Percentiles rank a stretch among this genome's conserved stretches.
Evolutionary conservation across 2,329 filamentous ascomycete species (phyloP).

Genomic region (Fusarium coicis): DNA sequence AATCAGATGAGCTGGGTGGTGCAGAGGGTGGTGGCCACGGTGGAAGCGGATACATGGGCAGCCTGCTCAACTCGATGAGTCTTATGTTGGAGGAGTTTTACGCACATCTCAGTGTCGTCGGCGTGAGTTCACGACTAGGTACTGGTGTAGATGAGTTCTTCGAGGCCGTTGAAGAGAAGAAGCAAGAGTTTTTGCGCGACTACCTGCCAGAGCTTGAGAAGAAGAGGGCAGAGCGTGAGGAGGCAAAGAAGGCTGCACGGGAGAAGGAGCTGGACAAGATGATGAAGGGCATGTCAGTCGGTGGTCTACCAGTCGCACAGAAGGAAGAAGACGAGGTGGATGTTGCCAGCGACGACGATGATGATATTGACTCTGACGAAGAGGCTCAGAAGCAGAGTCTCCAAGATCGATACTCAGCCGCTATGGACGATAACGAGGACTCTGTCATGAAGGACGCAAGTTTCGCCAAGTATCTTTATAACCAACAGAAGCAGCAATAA

Average conservation of each 20-base stretch:
- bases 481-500: constrained; percentile 50
- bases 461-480: constrained; percentile 69
- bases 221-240: constrained; percentile 78
- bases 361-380: constrained; percentile 67
- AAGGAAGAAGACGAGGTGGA: constrained; percentile 60
- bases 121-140: constrained; percentile 92
- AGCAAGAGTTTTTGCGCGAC: constrained; percentile 86
- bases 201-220: constrained; percentile 93
- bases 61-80: constrained; percentile 96
- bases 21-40: constrained; percentile 74
- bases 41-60: constrained; percentile 96
- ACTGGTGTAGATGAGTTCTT: constrained; percentile 95
- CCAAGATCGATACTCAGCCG: constrained; percentile 79
- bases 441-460: constrained; percentile 66
- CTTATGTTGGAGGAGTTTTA: constrained; percentile 98
- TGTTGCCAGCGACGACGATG: constrained; percentile 67
- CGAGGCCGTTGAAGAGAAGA: constrained; percentile 85
- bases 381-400: constrained; percentile 73
- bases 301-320: constrained; percentile 49
- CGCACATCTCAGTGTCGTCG: constrained; percentile 90
- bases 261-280: constrained; percentile 89
- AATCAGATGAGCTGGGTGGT: constrained; percentile 78
- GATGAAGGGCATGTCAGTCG: constrained; percentile 88
- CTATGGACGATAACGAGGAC: constrained; percentile 70
- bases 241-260: constrained; percentile 75